Evolutionary conservation across 2,329 filamentous ascomycete species (phyloP), one percentile per base, ranked within the genome.

Genomic region (Ceratocystiopsis sp.): DNA sequence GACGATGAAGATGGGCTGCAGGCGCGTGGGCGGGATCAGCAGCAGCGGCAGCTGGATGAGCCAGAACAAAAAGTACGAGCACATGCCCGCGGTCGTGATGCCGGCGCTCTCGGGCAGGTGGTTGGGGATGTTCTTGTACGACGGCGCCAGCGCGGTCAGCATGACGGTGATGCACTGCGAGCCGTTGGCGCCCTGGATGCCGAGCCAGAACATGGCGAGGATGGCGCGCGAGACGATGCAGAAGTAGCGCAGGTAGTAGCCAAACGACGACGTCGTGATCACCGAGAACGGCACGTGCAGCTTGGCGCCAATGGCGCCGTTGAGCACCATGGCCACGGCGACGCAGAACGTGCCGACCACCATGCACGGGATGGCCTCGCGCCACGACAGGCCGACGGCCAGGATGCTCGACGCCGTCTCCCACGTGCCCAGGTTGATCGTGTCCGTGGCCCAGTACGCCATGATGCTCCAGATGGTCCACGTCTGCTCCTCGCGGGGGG

Each of bases 291-390:
- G 65, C 14, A 67, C 58, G 45, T 68, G 66, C n/a, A 68, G 54
- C 44, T 61, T 61, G 12, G 63, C 59, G 16, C 65, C 63, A 43
- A 65, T 65, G 14, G 64, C 63, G 16, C 65, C 65, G 50, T 69
- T 67, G n/a, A 67, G 55, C 11, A 66, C 63, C 54, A 67, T 62
- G 12, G 64, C 60, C 12, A 75, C 65, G 14, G 73, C 70, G 17
- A 75, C 73, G 49, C 73, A 77, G 12, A 69, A 61, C 13, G 70
- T 68, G 37, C 78, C 78, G n/a, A 79, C 71, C 37, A 66, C 50
- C 53, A 68, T 75, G 47, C 56, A 55, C 15, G 59, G 59, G 41
- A 73, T 61, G 4, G 68, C 67, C 52, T 77, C 73, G 40, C 53
- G 50, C 53, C 54, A 55, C n/a, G 50, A 51, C 29, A 54, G 48